phyloP scores from a whole-genome alignment of 78 protist genomes.

The Dictyostelium brefeldianum region DNA sequence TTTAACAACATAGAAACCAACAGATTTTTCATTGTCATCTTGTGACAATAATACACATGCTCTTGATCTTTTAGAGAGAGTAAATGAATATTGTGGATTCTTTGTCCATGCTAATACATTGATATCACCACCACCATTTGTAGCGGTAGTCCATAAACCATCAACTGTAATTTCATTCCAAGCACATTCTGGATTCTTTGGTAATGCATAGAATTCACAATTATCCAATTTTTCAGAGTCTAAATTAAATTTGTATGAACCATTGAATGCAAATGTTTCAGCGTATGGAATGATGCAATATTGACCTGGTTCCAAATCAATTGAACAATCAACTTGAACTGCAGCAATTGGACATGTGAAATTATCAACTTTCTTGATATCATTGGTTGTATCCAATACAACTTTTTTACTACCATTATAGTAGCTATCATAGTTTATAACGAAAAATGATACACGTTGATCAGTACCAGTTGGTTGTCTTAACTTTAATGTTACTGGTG shows the following conservation, averaged over 20 bases:
- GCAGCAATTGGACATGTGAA: constrained; percentile 71
- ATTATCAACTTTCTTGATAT: constrained; percentile 62
- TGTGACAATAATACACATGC: constrained; percentile 66
- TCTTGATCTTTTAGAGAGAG: constrained; percentile 46
- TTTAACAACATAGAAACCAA: constrained; percentile 70
- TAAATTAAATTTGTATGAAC: constrained; percentile 40
- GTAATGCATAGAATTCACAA: constrained; percentile 40
- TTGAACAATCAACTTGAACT: constrained; percentile 37
- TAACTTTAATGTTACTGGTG: constrained; percentile 35
- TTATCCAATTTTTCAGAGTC: constrained; percentile 38
- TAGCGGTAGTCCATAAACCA: constrained; percentile 59
- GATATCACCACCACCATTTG: constrained; percentile 79
- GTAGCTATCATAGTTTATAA: constrained; percentile 57
- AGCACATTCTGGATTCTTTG: constrained; percentile 40
- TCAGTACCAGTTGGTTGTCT: constrained; percentile 75
- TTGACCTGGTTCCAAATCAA: constrained; percentile 59
- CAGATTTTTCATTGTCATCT: constrained; percentile 66
- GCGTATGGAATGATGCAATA: constrained; percentile 72
- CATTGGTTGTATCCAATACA: constrained; percentile 48
- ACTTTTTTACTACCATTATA: constrained; percentile 67
- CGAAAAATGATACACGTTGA: constrained; percentile 66
- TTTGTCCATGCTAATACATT: constrained; percentile 66
- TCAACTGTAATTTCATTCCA: constrained; percentile 69
- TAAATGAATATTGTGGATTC: constrained; percentile 63
- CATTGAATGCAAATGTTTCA: constrained; percentile 66